Percentiles rank a stretch among this genome's conserved stretches.
Evolutionary conservation across 2,329 filamentous ascomycete species (phyloP).

Genomic region (Plenodomus tracheiphilus): DNA sequence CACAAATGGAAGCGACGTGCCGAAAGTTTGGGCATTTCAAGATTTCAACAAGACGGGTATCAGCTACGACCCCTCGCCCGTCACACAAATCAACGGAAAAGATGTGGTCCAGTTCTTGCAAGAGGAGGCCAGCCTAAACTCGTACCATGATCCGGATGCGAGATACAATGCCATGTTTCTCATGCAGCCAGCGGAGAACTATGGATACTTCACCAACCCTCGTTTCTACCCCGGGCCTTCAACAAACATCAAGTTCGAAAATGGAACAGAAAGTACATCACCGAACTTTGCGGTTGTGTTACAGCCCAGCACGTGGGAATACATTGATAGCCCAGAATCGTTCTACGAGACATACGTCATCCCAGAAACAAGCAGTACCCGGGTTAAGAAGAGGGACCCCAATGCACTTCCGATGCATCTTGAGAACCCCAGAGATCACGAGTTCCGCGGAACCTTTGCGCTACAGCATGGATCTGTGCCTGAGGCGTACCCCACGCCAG

Average conservation of each 20-base stretch:
- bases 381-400: constrained; percentile 29
- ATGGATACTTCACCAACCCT: constrained; percentile 35
- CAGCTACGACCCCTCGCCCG: constrained; percentile 35
- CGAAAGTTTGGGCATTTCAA: constrained; percentile 36
- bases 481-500: constrained; percentile 41
- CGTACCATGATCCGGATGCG: constrained; percentile 47
- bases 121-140: constrained; percentile 31
- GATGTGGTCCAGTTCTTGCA: constrained; percentile 41
- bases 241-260: constrained; percentile 39
- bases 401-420: constrained; percentile 31
- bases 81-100: constrained; percentile 44
- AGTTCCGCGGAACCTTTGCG: constrained; percentile 23
- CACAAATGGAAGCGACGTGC: constrained; percentile 30
- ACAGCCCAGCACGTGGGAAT: constrained; percentile 29
- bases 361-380: constrained; percentile 12
- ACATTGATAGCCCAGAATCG: constrained; percentile 39
- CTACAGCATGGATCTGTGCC: constrained; percentile 29
- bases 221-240: constrained; percentile 37
- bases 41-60: constrained; percentile 35
- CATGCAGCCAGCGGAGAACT: constrained; percentile 36
- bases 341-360: constrained; percentile 47
- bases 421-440: constrained; percentile 33
- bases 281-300: constrained; percentile 35
- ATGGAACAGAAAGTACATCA: constrained; percentile 38
- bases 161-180: constrained; percentile 47